phyloP scores from a whole-genome alignment of 257 asterid species.

The Solanum lignicaule region DNA sequence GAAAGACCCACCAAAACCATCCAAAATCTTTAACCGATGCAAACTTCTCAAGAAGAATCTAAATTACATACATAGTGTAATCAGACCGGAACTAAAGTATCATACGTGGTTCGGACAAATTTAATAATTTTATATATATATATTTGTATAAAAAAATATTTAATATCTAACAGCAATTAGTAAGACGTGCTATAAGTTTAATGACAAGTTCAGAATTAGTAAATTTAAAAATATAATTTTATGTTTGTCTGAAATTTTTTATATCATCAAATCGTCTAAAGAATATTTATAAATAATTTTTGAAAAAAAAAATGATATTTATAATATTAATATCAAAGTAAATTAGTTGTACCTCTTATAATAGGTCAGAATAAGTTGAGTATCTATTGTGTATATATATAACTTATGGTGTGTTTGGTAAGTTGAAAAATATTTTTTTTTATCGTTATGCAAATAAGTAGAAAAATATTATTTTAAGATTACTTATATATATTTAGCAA shows the following conservation, averaged over 20 bases:
- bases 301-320: neutral
- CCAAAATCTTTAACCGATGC: conserved; percentile 3
- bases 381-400: no score
- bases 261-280: no score
- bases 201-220: neutral
- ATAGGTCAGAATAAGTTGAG: neutral
- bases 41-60: neutral
- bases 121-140: neutral
- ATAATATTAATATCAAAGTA: no score
- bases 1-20: neutral
- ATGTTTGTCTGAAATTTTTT: neutral
- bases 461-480: no score
- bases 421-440: no score
- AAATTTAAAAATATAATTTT: neutral
- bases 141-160: neutral
- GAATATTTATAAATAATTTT: no score
- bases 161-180: neutral
- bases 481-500: no score
- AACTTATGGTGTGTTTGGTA: no score
- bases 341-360: no score
- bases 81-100: neutral
- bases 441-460: no score
- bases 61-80: no score
- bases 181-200: neutral
- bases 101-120: neutral